phyloP scores from a whole-genome alignment of 768 basidiomycete species.

The Podaxis rugospora region DNA sequence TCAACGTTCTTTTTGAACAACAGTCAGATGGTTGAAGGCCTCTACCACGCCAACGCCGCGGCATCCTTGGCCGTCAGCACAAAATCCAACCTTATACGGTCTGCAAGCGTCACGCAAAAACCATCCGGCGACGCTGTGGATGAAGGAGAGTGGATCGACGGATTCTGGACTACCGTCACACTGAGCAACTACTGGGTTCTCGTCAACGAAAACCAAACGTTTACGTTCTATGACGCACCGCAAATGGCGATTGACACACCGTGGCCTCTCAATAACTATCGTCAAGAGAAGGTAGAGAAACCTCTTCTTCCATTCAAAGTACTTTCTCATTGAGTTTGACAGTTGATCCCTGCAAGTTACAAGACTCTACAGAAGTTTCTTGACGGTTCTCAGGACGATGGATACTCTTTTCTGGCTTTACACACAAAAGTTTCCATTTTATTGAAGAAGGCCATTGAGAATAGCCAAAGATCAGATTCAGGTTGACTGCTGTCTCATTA shows the following conservation, averaged over 20 bases:
- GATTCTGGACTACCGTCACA: constrained; percentile 30
- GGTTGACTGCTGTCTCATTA: neutral
- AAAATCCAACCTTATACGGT: constrained; percentile 30
- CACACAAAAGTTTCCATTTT: constrained; percentile 27
- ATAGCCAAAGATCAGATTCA: constrained; percentile 5
- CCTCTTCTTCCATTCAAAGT: neutral
- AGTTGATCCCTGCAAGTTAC: constrained; percentile 14
- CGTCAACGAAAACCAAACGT: constrained; percentile 36
- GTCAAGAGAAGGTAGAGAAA: constrained; percentile 14
- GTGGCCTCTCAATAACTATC: constrained; percentile 27
- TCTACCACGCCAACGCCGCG: constrained; percentile 46
- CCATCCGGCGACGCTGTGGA: constrained; percentile 16
- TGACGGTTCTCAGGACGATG: constrained; percentile 20
- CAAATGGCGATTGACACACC: constrained; percentile 28
- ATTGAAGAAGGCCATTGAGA: constrained; percentile 11
- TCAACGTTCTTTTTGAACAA: constrained; percentile 47
- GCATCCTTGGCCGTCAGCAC: constrained; percentile 34
- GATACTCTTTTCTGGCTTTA: constrained; percentile 21
- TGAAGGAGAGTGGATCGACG: constrained; percentile 28
- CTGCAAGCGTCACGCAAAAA: neutral
- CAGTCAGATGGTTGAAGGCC: constrained; percentile 41
- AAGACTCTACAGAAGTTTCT: constrained; percentile 26
- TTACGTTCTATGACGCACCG: constrained; percentile 35
- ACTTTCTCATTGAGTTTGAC: constrained; percentile 12
- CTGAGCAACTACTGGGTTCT: constrained; percentile 46